Base-by-base conservation (phyloP, 306 rosid species). In the Datisca glomerata region DNA sequence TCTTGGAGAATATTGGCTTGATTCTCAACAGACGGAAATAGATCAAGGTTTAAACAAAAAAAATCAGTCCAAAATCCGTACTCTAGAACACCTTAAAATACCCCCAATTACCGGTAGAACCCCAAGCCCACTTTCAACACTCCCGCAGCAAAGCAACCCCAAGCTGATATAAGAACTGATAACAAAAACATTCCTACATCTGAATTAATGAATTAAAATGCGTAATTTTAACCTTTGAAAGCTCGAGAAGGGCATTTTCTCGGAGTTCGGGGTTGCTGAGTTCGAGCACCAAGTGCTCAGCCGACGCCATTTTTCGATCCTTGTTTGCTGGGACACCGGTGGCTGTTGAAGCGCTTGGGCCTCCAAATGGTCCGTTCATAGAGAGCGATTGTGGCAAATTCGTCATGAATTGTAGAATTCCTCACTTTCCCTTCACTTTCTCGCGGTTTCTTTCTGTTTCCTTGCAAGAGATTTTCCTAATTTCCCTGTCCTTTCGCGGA, bases 251-350 rank as follows among this genome's bases (percentile, higher is more conserved):
- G 3, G 74, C 78, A 41, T 66, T 70, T 45, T 74, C 82, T 14
- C 82, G 71, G 24, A 70, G 78, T 22, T 74, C 82, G 8, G 78
- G 82, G 34, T 74, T 66, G 51, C 78, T 70, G 32, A 74, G 66
- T 40, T 70, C 82, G 27, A 70, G 78, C 25, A 74, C 82, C 69
- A 70, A 50, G 10, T 44, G 75, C 63, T 76, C 71, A 4, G 74
- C 79, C 12, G 79, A 66, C 3, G 81, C 92, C 79, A 73, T 63
- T 59, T 74, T 69, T 8, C 68, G 78, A 35, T 87, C 78, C 50
- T 46, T 66, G 60, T 40, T 53, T 40, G 51, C 52, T 35, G 52
- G 69, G 21, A 54, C 53, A 39, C 60, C 68, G 14, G 63, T 34
- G 5, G 57, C 38, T 31, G 29, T 53, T 21, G 77, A 70, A 21